phyloP scores from a whole-genome alignment of 169 alveolate species.

The Plasmodium vivax region DNA sequence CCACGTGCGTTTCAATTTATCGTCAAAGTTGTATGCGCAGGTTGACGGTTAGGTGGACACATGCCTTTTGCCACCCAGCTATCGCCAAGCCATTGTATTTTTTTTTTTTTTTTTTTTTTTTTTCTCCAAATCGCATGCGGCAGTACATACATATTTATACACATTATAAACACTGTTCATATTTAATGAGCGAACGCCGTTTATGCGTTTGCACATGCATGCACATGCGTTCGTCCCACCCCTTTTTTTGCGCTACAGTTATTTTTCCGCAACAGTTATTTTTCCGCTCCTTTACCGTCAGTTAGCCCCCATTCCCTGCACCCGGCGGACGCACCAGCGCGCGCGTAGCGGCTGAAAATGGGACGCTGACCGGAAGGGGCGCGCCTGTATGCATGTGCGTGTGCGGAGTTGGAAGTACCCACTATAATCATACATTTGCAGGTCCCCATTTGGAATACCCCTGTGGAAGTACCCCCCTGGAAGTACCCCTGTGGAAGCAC shows the following conservation, averaged over 20 bases:
- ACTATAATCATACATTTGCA: no score
- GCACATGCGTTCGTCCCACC: neutral
- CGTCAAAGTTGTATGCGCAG: neutral
- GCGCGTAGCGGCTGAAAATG: neutral
- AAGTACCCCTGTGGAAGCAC: neutral
- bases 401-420: no score
- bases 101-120: no score
- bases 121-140: neutral
- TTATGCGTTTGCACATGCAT: neutral
- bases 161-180: neutral
- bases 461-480: no score
- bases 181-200: neutral
- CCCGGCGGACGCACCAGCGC: neutral
- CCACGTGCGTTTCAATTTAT: neutral
- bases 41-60: neutral
- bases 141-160: neutral
- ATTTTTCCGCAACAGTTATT: neutral
- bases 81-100: neutral
- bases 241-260: no score
- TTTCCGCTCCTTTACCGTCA: neutral
- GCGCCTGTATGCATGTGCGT: neutral
- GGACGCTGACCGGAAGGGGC: neutral
- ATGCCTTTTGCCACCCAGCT: neutral
- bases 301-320: neutral
- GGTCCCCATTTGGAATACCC: no score